These are phyloP conservation scores for Heimioporus punctisporus DNA, from an alignment of 1,284 basidiomycete species.

Conservation along the genomic window DNA sequence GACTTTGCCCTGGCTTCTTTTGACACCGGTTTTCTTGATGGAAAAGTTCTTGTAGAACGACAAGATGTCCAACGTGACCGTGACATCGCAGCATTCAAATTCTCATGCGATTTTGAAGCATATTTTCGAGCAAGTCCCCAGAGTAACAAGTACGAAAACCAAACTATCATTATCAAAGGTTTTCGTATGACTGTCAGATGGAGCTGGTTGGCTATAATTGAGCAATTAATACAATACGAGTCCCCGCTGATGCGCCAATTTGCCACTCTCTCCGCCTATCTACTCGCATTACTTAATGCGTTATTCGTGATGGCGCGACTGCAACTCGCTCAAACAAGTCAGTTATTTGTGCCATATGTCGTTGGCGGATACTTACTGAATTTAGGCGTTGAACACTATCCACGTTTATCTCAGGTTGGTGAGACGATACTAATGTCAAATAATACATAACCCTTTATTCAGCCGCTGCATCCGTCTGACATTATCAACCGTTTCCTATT, in stretches of 20 bases:
- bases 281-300: not conserved
- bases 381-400: not conserved
- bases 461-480: constrained; percentile 4
- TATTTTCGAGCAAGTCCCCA: not conserved
- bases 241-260: not conserved
- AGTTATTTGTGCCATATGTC: not conserved
- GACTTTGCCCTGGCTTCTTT: constrained; percentile 1
- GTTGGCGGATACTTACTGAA: not conserved
- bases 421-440: not conserved
- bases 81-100: not conserved
- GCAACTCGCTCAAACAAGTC: not conserved
- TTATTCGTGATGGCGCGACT: not conserved
- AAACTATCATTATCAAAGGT: not conserved
- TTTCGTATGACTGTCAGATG: constrained; percentile 3
- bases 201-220: not conserved
- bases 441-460: not conserved
- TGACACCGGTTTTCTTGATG: too few relatives aligned
- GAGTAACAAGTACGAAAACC: not conserved
- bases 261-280: not conserved
- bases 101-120: not conserved
- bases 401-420: not conserved
- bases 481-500: constrained; percentile 5
- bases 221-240: not conserved
- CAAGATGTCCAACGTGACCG: not conserved
- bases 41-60: not conserved